Conservation (phyloP, 306 rosid species). For the Cicer judaicum region DNA sequence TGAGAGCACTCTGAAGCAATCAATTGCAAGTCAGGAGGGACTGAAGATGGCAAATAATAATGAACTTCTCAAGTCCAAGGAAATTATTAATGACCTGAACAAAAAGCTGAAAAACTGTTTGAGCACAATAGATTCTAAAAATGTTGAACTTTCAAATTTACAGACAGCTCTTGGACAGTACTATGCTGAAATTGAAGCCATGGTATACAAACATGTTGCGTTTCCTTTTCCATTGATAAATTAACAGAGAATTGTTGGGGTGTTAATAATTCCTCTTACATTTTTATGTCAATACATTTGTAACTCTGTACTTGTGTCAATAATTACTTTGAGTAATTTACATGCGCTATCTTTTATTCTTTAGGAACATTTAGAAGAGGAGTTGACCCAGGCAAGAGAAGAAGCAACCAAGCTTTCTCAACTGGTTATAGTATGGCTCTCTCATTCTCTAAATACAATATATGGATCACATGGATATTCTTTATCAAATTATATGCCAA, state of each 20-base stretch:
- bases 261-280: conserved; percentile 5
- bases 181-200: conserved; percentile 96
- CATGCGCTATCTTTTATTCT: conserved; percentile 34
- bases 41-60: conserved; percentile 56
- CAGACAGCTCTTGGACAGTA: conserved; percentile 99
- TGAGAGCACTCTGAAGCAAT: conserved; percentile 83
- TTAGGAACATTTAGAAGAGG: conserved; percentile 85
- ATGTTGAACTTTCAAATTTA: conserved; percentile 80
- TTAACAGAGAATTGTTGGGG: conserved; percentile 15
- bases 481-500: too few relatives aligned
- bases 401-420: conserved; percentile 67
- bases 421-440: conserved; percentile 63
- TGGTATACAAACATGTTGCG: conserved; percentile 52
- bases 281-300: conserved; percentile 19
- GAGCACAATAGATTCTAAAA: conserved; percentile 80
- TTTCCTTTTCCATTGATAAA: not conserved
- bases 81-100: conserved; percentile 74
- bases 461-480: not conserved
- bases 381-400: conserved; percentile 74
- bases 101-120: conserved; percentile 69
- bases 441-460: conserved; percentile 10
- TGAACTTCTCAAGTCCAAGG: conserved; percentile 70
- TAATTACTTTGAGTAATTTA: conserved; percentile 23
- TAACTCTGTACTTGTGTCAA: conserved; percentile 4
- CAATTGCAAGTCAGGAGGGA: conserved; percentile 69